These are phyloP conservation scores for Sicyos edulis DNA, from an alignment of 306 rosid genomes.

Conservation along the genomic window DNA sequence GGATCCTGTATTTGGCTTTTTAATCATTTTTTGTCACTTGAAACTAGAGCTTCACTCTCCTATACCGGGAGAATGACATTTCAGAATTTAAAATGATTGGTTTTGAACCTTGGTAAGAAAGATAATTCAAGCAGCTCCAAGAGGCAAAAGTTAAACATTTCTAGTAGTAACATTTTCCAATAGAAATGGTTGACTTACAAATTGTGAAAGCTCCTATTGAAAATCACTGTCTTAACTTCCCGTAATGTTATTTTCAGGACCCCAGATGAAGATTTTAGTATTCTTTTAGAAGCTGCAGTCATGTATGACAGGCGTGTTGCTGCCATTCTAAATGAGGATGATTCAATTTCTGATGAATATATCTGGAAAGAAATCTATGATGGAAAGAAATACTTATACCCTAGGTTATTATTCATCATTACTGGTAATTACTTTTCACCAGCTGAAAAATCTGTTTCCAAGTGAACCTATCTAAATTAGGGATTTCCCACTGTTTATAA, in stretches of 20 bases:
- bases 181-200: not conserved
- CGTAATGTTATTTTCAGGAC: slow-evolving; percentile 50
- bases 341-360: slow-evolving; percentile 64
- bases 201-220: not conserved
- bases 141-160: not conserved
- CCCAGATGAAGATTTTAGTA: slow-evolving; percentile 83
- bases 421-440: slow-evolving; percentile 42
- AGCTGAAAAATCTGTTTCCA: slow-evolving; percentile 7
- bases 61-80: too few species aligned
- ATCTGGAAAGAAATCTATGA: slow-evolving; percentile 62
- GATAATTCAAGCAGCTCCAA: not conserved
- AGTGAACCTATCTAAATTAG: slow-evolving; percentile 17
- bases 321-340: slow-evolving; percentile 75
- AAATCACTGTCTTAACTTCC: not conserved
- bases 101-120: not conserved
- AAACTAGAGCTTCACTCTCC: too few species aligned
- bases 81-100: slow-evolving; percentile 2
- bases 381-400: slow-evolving; percentile 64
- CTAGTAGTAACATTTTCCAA: not conserved
- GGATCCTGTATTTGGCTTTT: not conserved
- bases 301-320: slow-evolving; percentile 98
- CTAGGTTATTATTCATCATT: slow-evolving; percentile 78
- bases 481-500: slow-evolving; percentile 23
- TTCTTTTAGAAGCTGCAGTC: slow-evolving; percentile 94
- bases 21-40: not conserved